Percentiles rank a stretch among this genome's conserved stretches.
phyloP scores from a whole-genome alignment of 2,329 filamentous ascomycete genomes.

The Alternaria sp. region DNA sequence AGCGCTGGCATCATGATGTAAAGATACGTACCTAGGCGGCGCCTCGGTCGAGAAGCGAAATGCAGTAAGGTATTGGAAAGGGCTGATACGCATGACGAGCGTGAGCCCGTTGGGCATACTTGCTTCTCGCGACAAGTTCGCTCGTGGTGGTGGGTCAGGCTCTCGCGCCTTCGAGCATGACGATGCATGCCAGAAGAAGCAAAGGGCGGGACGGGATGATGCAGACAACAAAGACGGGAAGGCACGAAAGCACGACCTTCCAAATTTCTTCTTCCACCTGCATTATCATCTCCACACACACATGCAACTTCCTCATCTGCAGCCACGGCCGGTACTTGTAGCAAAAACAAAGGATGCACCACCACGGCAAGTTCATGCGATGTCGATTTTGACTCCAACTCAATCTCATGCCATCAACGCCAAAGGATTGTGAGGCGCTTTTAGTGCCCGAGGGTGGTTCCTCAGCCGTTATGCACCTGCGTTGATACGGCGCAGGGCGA shows the following conservation, averaged over 20 bases:
- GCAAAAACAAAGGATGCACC: constrained; percentile 14
- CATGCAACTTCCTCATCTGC: constrained; percentile 12
- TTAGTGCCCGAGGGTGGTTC: constrained; percentile 39
- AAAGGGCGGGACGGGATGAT: constrained; percentile 16
- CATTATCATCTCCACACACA: constrained; percentile 21
- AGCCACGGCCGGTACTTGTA: constrained; percentile 15
- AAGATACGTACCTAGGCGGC: constrained; percentile 13
- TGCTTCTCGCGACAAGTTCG: constrained; percentile 18
- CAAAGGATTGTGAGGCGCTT: constrained; percentile 44
- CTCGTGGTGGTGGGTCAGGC: constrained; percentile 1
- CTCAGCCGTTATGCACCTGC: constrained; percentile 23
- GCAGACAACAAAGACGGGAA: constrained; percentile 20
- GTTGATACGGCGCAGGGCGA: constrained; percentile 17
- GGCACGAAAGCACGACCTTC: constrained; percentile 6
- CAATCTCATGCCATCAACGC: constrained; percentile 29
- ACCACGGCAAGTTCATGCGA: constrained; percentile 13
- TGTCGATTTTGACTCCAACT: constrained; percentile 33
- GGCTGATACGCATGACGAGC: constrained; percentile 15
- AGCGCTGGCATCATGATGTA: constrained; percentile 17
- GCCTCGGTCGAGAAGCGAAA: constrained; percentile 19
- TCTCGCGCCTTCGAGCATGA: constrained; percentile 15
- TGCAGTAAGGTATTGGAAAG: constrained; percentile 21
- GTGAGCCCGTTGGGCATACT: constrained; percentile 13
- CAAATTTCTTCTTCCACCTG: constrained; percentile 12
- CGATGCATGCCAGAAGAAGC: constrained; percentile 19